Percentiles rank a stretch among this genome's conserved stretches.
phyloP scores from a whole-genome alignment of 129 eudicot species.

The Sambucus nigra region DNA sequence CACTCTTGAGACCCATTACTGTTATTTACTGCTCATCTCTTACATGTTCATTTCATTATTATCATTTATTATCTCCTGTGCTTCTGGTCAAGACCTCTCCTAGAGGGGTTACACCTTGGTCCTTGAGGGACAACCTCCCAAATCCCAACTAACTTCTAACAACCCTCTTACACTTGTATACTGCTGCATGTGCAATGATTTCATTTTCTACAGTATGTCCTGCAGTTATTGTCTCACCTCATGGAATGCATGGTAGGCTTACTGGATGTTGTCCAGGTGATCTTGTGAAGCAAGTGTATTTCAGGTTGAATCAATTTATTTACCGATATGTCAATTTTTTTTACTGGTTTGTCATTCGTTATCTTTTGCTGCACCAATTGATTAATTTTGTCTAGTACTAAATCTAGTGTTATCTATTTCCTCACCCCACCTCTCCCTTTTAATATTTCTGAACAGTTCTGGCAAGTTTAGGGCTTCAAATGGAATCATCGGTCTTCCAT shows the following conservation, averaged over 20 bases:
- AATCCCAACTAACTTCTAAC: no score
- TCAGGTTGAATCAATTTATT: constrained; percentile 39
- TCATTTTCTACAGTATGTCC: constrained; percentile 9
- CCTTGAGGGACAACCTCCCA: no score
- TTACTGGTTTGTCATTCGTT: background rate
- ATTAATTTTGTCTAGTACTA: background rate
- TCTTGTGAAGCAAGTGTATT: constrained; percentile 88
- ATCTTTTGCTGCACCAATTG: constrained; percentile 2
- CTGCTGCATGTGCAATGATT: constrained; percentile 3
- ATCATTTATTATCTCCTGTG: no score
- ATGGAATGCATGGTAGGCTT: constrained; percentile 90
- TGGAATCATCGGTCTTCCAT: constrained; percentile 64
- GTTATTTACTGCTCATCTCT: no score
- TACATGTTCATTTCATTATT: no score
- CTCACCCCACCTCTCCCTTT: constrained; percentile 7
- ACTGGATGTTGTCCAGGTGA: constrained; percentile 92
- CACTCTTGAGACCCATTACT: no score
- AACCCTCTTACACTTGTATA: no score
- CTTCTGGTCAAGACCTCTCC: background rate
- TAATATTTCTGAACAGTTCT: constrained; percentile 40
- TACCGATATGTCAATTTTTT: background rate
- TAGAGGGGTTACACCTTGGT: no score
- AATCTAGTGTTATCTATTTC: background rate
- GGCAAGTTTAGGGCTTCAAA: constrained; percentile 56
- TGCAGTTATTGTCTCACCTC: constrained; percentile 88